These are phyloP conservation scores for Scutellaria barbata DNA, from an alignment of 257 asterid species.

Conservation along the genomic window DNA sequence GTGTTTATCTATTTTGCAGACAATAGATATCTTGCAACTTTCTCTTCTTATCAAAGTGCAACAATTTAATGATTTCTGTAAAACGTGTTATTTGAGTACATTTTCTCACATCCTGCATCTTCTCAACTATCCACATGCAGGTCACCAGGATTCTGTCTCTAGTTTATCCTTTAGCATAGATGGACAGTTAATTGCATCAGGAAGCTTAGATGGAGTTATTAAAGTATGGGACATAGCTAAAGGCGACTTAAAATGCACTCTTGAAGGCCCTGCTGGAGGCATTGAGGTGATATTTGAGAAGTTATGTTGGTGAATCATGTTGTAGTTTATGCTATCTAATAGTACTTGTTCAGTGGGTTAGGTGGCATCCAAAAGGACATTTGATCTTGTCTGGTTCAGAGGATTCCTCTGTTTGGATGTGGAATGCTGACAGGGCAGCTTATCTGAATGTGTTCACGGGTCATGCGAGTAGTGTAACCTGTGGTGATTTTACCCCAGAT, in stretches of 20 bases:
- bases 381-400: slow-evolving; percentile 92
- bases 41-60: not conserved
- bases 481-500: slow-evolving; percentile 95
- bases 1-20: not conserved
- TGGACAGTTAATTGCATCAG: slow-evolving; percentile 88
- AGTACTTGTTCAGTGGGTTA: slow-evolving; percentile 72
- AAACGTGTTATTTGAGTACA: slow-evolving; percentile 5
- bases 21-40: slow-evolving; percentile 5
- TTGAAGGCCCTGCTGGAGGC: slow-evolving; percentile 86
- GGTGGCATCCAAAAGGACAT: slow-evolving; percentile 95
- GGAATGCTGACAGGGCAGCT: slow-evolving; percentile 83
- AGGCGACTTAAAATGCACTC: slow-evolving; percentile 62
- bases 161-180: slow-evolving; percentile 80
- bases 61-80: not conserved
- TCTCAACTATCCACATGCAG: slow-evolving; percentile 49
- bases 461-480: slow-evolving; percentile 76
- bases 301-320: slow-evolving; percentile 33
- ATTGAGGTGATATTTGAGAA: slow-evolving; percentile 67
- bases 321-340: slow-evolving; percentile 31
- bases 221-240: slow-evolving; percentile 75
- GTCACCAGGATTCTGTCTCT: slow-evolving; percentile 81
- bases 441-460: slow-evolving; percentile 65
- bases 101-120: slow-evolving; percentile 20
- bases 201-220: slow-evolving; percentile 81
- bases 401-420: slow-evolving; percentile 83